Base-by-base conservation (phyloP, 2,329 filamentous ascomycete genomes). In the Didymella keratinophila region DNA sequence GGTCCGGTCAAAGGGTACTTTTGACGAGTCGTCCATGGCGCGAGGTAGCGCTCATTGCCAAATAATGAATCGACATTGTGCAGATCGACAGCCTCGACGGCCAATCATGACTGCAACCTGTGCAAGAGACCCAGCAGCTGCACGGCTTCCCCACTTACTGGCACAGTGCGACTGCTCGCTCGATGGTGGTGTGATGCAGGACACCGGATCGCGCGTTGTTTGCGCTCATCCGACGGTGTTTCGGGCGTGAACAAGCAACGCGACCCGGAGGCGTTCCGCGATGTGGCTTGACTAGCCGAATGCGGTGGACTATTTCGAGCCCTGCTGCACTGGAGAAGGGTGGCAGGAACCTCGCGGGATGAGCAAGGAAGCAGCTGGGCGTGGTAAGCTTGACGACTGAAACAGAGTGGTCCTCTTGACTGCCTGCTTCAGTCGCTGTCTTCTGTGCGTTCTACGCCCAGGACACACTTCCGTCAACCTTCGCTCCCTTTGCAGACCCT, bases 211-310 rank as follows among this genome's bases (percentile, higher is more conserved):
- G 50, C 45, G 28, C 36, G 48, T 28, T 58, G 49, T 41, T 49
- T 71, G 69, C 70, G 67, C 60, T 72, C 68, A 67, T 69, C 70
- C 69, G 70, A 69, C 41, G 60, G 49, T 43, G 52, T 41, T 41
- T 64, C 69, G 63, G 66, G 61, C 56, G 57, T 43, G 46, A 50
- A 47, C 47, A 52, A 30, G 56, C 59, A 52, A 51, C 51, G 37
- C 55, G 37, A 52, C 54, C 52, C 50, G 50, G 63, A 60, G 58
- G 52, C 52, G 36, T 67, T 70, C 66, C 66, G 66, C 61, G 32
- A 27, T 37, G 51, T 49, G 25, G 58, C 53, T 54, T 46, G 51
- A 61, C 50, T 51, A 58, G 42, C 56, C 57, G 23, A 41, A 63
- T 61, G 41, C 11, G 48, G 60, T 50, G 37, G 44, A 64, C 55